Evolutionary conservation across 768 basidiomycete species (phyloP), one percentile per base, ranked within the genome.

Genomic region (Hemileccinum rubropunctum): DNA sequence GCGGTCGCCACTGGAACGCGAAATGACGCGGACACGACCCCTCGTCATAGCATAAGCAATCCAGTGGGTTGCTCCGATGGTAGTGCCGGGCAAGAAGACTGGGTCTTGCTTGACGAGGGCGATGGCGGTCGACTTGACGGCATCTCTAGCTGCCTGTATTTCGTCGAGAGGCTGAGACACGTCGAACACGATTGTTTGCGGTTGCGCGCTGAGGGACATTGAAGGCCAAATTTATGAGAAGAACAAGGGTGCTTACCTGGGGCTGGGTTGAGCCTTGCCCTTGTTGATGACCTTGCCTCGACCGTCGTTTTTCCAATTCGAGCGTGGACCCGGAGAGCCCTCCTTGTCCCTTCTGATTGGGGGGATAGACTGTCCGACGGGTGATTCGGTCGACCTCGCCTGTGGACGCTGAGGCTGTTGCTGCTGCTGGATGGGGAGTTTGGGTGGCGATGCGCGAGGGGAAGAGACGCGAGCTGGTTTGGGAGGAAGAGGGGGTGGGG

Each of bases 21-120:
- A 92, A 52, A 92, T 93, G 45, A 93, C 86, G 38, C 91, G 86
- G 44, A 93, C 86, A 52, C 91, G 89, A 82, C 86, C 88, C 72
- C 86, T 82, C 5, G 87, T 91, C 91, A 93, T 93, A 21, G 90
- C 91, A 60, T 93, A 92, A 14, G 91, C 91, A 51, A 93, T 91
- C 88, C 91, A 93, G 62, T 90, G 87, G 5, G 91, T 91, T 13
- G 91, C 91, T 10, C 91, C 91, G 47, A 93, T 92, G 28, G 91
- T 93, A 12, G 87, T 86, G 14, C 91, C 91, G 39, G 87, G 88
- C 50, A 91, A 72, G 71, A 92, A 93, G 21, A 85, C 79, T 15
- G 89, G 73, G 52, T 93, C 91, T 56, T 92, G 89, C 68, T 84
- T 88, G 63, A 93, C 88, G 42, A 93, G 77, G 14, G 91, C 91